Evolutionary conservation across 495 filamentous ascomycete species (phyloP).

Genomic region (Neurospora sp.): DNA sequence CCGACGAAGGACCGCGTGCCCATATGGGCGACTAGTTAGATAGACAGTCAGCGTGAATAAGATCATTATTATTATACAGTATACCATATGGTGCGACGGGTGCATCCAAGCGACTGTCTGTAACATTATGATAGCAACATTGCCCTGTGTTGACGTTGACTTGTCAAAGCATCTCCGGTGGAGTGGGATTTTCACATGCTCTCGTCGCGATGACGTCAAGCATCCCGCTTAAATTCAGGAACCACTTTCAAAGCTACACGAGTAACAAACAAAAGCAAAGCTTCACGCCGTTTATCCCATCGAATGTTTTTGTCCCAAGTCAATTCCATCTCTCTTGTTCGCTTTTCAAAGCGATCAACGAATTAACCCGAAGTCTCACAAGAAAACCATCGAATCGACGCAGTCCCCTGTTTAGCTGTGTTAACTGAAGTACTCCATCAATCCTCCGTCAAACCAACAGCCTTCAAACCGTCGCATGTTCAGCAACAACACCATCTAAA

Average conservation of each 20-base stretch:
- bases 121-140: not conserved
- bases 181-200: not conserved
- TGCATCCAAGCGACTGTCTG: not conserved
- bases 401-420: not conserved
- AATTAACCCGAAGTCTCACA: not conserved
- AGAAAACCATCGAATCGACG: not conserved
- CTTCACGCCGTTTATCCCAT: not conserved
- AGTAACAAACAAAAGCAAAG: not conserved
- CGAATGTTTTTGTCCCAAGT: not conserved
- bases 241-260: not conserved
- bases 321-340: not conserved
- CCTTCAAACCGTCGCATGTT: not conserved
- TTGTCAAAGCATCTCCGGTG: not conserved
- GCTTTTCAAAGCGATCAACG: not conserved
- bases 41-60: too few species aligned
- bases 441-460: not conserved
- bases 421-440: not conserved
- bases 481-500: not conserved
- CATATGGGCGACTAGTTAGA: too few species aligned
- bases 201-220: not conserved
- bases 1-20: too few species aligned
- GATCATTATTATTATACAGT: too few species aligned
- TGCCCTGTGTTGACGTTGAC: not conserved
- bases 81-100: not conserved
- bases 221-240: not conserved